Evolutionary conservation across 169 alveolate species (phyloP), one percentile per base, ranked within the genome.

Genomic region (Plasmodium vinckei): DNA sequence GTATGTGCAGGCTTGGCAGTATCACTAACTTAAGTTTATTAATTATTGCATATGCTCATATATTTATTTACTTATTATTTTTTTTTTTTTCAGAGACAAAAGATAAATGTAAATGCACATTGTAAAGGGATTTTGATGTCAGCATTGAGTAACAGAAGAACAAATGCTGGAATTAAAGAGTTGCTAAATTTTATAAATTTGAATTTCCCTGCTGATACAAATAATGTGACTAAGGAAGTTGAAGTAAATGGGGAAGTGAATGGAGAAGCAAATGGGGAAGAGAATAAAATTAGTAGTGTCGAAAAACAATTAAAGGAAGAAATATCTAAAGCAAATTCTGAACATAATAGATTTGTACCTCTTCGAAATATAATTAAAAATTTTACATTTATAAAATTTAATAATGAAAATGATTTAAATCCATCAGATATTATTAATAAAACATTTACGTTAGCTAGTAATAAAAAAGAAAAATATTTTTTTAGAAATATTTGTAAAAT

Each of bases 291-390:
- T 9, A 63, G 72, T 49, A 71, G 72, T 15, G 68, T 79, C 13
- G 96, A 93, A 87, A 75, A 87, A 39, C 90, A 89, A 27, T 60
- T 93, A 5, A 79, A 88, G 9, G 47, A 47, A 13, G 96, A 92
- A 63, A 53, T 89, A 25, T 56, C 19, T 6, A 72, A 89, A 21
- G 87, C 17, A 49, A 94, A 94, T 33, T 33, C 56, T 21, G 89
- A 86, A 27, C 87, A 92, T 54, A 73, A 84, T 13, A 73, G 96
- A 25, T 94, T 94, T 73, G 93, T 86, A 1, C 96, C 96, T 0
- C 94, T 93, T 19, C 73, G 94, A 51, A 75, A 92, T 68, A 87
- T 94, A 5, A 73, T 94, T 57, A 84, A 73, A 61, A 87, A 92
- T 67, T 84, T 89, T 49, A 73, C 92, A 46, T 73, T 89, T 27